A percentile compares a stretch with the other conserved stretches of the same genome.
Conservation (phyloP, 768 basidiomycete genomes). For the Termitomyces sp. region DNA sequence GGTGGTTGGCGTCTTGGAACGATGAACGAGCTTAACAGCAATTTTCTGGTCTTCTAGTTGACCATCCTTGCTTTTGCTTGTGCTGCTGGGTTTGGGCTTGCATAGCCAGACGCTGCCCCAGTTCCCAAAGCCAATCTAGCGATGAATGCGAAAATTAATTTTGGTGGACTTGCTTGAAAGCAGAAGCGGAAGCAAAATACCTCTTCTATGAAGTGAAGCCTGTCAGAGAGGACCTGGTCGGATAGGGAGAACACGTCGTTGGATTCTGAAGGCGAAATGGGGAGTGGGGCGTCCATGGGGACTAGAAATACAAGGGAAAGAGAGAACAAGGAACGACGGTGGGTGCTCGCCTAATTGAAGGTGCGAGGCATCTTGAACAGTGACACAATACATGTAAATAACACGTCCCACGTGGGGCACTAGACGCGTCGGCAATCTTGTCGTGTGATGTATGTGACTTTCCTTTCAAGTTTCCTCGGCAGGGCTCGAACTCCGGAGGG, state of each 20-base stretch:
- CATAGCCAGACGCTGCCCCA: constrained; percentile 93
- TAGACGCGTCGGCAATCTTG: constrained; percentile 8
- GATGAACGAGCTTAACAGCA: constrained; percentile 92
- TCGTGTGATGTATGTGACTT: neutral
- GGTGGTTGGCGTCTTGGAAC: constrained; percentile 79
- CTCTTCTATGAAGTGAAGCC: constrained; percentile 74
- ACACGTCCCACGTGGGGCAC: constrained; percentile 17
- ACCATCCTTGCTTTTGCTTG: constrained; percentile 26
- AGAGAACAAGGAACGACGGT: constrained; percentile 16
- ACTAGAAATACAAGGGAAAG: constrained; percentile 52
- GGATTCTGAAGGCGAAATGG: constrained; percentile 28
- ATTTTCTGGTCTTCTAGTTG: constrained; percentile 50
- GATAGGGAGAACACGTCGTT: constrained; percentile 73
- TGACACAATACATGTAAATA: constrained; percentile 35
- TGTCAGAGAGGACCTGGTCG: constrained; percentile 67
- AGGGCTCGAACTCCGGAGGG: too few relatives aligned
- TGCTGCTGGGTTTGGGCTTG: constrained; percentile 49
- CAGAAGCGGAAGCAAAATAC: constrained; percentile 29
- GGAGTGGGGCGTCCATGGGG: constrained; percentile 34
- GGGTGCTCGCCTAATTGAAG: constrained; percentile 8
- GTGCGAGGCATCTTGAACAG: constrained; percentile 30
- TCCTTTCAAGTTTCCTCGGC: too few relatives aligned
- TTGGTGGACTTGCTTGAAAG: neutral
- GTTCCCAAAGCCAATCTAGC: constrained; percentile 86
- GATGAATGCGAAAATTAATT: constrained; percentile 8